Percentiles rank a stretch among this genome's conserved stretches.
Conservation (phyloP, 2,329 filamentous ascomycete genomes). For the Sclerotinia sclerotiorum region DNA sequence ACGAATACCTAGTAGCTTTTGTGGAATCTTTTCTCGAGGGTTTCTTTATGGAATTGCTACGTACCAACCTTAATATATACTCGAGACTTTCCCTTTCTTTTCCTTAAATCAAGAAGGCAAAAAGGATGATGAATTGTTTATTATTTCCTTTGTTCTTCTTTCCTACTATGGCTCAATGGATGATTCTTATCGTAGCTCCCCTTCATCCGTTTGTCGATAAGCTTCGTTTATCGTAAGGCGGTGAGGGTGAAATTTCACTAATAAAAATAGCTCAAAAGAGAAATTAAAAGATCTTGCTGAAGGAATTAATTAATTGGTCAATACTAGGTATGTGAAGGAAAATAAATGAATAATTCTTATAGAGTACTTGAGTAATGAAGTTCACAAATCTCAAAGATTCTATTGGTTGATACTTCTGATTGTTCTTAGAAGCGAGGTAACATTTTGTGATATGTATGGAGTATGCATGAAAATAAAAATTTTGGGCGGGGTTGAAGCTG, state of each 20-base stretch:
- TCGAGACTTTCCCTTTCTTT: neutral
- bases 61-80: neutral
- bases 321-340: no score
- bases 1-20: neutral
- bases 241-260: neutral
- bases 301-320: neutral
- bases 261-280: neutral
- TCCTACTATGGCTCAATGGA: neutral
- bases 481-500: neutral
- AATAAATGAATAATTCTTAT: neutral
- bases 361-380: neutral
- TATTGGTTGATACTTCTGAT: neutral
- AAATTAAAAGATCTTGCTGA: neutral
- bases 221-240: conserved; percentile 9
- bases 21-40: neutral
- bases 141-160: neutral
- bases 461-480: conserved; percentile 4
- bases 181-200: neutral
- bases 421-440: neutral
- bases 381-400: no score
- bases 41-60: neutral
- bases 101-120: no score
- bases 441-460: neutral
- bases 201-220: conserved; percentile 2
- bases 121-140: no score